Conservation (phyloP, 176 grass and related monocot genomes). For the Oryza coarctata region DNA sequence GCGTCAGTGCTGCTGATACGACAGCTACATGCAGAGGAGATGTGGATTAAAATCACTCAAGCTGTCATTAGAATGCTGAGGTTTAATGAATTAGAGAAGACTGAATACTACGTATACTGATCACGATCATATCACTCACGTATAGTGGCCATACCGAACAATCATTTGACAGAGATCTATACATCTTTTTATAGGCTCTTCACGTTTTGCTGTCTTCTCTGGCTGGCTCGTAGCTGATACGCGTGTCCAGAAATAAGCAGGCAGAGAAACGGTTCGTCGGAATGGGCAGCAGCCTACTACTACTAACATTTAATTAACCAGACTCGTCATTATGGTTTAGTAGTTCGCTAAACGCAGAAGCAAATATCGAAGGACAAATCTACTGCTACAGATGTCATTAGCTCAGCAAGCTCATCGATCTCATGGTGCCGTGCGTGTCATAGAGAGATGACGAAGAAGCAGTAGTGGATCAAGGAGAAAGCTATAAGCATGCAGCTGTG, state of each 20-base stretch:
- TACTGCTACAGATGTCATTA: not conserved
- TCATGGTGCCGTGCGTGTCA: not conserved
- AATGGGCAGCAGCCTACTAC: not conserved
- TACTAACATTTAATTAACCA: no score
- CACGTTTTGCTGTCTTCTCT: constrained; percentile 43
- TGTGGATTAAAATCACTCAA: not conserved
- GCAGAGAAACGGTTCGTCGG: not conserved
- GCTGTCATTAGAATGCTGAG: not conserved
- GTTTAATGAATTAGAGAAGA: no score
- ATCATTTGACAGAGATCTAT: constrained; percentile 17
- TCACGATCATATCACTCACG: not conserved
- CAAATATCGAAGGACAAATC: not conserved
- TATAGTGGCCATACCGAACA: constrained; percentile 23
- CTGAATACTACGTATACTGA: not conserved
- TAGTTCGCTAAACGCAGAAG: not conserved
- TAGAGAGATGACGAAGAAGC: not conserved
- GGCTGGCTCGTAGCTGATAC: not conserved
- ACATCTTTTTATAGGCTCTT: not conserved
- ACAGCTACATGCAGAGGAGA: not conserved
- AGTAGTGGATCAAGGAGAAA: not conserved
- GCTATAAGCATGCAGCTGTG: no score
- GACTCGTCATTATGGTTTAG: no score
- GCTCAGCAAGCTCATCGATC: no score
- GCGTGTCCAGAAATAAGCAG: constrained; percentile 9
- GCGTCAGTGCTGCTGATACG: not conserved